Conservation (phyloP, 1,284 basidiomycete species). For the Papiliotrema terrestris region DNA sequence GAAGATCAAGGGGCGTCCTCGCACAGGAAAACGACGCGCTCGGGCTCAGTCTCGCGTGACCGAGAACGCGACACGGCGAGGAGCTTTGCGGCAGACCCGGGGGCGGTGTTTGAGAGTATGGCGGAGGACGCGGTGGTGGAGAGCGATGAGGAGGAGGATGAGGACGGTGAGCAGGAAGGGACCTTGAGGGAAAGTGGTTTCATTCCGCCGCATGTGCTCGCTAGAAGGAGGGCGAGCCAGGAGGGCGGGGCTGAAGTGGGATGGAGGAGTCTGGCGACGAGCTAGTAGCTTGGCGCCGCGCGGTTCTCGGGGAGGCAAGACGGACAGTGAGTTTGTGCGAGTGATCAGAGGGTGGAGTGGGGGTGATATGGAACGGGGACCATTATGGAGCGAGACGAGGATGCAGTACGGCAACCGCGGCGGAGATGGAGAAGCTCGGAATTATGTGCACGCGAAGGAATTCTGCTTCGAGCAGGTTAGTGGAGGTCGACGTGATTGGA, state of each 20-base stretch:
- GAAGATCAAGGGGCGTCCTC: not conserved
- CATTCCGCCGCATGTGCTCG: conserved; percentile 41
- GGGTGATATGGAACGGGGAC: too few relatives aligned
- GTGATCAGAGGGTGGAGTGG: too few relatives aligned
- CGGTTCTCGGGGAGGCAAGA: too few relatives aligned
- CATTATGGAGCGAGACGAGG: too few relatives aligned
- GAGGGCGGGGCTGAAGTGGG: conserved; percentile 26
- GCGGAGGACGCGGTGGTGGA: conserved; percentile 20
- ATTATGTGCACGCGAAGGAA: too few relatives aligned
- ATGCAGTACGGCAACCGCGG: too few relatives aligned
- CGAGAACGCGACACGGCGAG: conserved; percentile 10
- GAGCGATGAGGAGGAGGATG: conserved; percentile 21
- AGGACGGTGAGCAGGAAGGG: conserved; percentile 20
- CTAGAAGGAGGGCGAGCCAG: conserved; percentile 14
- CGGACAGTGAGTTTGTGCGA: too few relatives aligned
- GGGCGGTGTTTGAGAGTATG: conserved; percentile 37
- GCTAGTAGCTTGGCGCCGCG: too few relatives aligned
- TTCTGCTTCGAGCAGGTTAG: too few relatives aligned
- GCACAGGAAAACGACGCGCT: conserved; percentile 9
- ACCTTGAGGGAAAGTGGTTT: conserved; percentile 29
- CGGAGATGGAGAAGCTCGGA: too few relatives aligned
- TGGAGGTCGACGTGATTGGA: too few relatives aligned
- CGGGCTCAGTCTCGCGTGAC: conserved; percentile 31
- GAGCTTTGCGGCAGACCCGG: conserved; percentile 33
- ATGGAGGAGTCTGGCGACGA: conserved; percentile 28